Evolutionary conservation across 2,329 filamentous ascomycete genomes (phyloP).

Genomic region (Laburnicola sp.): DNA sequence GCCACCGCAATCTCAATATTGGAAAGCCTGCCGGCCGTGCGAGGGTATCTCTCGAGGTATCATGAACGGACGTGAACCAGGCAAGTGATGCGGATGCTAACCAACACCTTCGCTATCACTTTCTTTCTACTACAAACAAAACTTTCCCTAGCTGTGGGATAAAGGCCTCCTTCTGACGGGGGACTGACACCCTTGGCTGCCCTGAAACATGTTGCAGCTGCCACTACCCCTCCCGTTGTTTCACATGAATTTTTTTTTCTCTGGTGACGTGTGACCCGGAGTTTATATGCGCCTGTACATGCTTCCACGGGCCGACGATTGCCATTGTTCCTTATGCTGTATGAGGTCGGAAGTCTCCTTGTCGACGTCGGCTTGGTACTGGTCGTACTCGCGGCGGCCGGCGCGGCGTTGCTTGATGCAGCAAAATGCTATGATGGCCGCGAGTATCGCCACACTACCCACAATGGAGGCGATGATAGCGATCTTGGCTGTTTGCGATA

Average conservation of each 20-base stretch:
- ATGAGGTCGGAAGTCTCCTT: conserved; percentile 44
- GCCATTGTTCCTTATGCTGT: conserved; percentile 33
- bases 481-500: conserved; percentile 39
- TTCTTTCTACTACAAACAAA: too few relatives aligned
- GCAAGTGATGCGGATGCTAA: background rate
- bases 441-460: conserved; percentile 30
- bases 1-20: background rate
- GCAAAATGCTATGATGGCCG: conserved; percentile 39
- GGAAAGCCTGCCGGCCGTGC: background rate
- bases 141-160: too few relatives aligned
- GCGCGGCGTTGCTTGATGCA: conserved; percentile 46
- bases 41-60: conserved; percentile 12
- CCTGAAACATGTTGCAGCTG: conserved; percentile 11
- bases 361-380: conserved; percentile 37
- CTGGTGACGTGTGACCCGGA: background rate
- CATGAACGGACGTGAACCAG: conserved; percentile 7
- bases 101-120: conserved; percentile 7
- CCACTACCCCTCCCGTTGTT: background rate
- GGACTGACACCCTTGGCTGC: conserved; percentile 10
- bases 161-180: background rate
- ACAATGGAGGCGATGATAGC: conserved; percentile 39
- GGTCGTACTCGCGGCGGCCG: conserved; percentile 39
- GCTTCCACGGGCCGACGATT: conserved; percentile 4
- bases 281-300: conserved; percentile 16
- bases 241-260: background rate